phyloP scores from a whole-genome alignment of 2,329 filamentous ascomycete species.

The Phialemoniopsis sp. region DNA sequence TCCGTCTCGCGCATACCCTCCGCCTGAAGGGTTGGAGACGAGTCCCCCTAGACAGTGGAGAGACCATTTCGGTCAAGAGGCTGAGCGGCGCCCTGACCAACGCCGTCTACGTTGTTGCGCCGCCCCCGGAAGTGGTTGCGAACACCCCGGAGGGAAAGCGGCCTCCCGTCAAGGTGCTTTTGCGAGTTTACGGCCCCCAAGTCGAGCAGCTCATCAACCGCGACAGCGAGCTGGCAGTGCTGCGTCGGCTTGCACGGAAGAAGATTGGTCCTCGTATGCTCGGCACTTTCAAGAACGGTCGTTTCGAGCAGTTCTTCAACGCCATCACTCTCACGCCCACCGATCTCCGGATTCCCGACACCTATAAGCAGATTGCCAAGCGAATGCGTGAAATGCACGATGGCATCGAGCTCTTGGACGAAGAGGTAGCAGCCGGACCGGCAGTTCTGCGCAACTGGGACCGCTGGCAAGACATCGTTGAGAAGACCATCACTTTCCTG shows the following conservation, averaged over 20 bases:
- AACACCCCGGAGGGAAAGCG: slow-evolving; percentile 30
- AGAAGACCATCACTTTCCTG: slow-evolving; percentile 51
- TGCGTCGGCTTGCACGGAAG: slow-evolving; percentile 82
- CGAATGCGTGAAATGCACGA: slow-evolving; percentile 96
- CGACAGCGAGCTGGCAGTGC: slow-evolving; percentile 81
- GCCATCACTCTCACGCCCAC: slow-evolving; percentile 73
- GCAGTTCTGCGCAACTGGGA: slow-evolving; percentile 94
- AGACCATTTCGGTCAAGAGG: slow-evolving; percentile 65
- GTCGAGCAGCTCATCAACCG: slow-evolving; percentile 95
- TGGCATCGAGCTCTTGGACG: slow-evolving; percentile 78
- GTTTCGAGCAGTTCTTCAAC: slow-evolving; percentile 93
- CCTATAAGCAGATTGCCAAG: slow-evolving; percentile 90
- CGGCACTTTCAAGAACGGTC: slow-evolving; percentile 89
- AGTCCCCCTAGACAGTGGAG: slow-evolving; percentile 68
- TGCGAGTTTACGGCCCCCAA: slow-evolving; percentile 91
- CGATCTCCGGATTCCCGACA: slow-evolving; percentile 76
- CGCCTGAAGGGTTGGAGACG: slow-evolving; percentile 88
- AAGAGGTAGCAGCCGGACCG: slow-evolving; percentile 74
- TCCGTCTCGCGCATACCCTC: slow-evolving; percentile 84
- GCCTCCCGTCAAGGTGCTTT: slow-evolving; percentile 64
- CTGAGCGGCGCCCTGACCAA: slow-evolving; percentile 93
- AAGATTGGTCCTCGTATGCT: slow-evolving; percentile 88
- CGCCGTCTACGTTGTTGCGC: slow-evolving; percentile 89
- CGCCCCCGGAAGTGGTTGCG: slow-evolving; percentile 59
- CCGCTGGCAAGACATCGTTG: slow-evolving; percentile 72